Conservation (phyloP, 2,329 filamentous ascomycete species). For the Lachnellula willkommii region DNA sequence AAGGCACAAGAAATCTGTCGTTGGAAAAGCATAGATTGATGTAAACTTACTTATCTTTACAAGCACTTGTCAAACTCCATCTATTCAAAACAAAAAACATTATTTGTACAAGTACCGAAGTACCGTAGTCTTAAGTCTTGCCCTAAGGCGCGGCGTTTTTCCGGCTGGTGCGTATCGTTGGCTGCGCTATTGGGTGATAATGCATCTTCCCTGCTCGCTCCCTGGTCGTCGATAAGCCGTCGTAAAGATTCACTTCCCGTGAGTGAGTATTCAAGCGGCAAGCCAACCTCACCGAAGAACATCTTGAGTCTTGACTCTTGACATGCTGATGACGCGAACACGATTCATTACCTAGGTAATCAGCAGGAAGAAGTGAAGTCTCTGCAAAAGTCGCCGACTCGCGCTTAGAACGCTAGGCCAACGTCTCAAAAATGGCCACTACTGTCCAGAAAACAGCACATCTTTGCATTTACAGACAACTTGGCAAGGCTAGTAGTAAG, state of each 20-base stretch:
- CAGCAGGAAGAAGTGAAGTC: not conserved
- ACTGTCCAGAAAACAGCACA: not conserved
- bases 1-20: not conserved
- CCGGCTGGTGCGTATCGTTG: not conserved
- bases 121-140: not conserved
- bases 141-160: constrained; percentile 1
- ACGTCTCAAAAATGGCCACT: not conserved
- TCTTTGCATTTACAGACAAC: not conserved
- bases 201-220: not conserved
- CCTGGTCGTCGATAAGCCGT: not conserved
- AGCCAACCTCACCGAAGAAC: not conserved
- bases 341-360: not conserved
- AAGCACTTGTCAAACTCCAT: not conserved
- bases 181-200: not conserved
- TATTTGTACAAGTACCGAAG: no score
- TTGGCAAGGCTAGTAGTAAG: not conserved
- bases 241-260: not conserved
- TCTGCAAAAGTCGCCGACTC: not conserved
- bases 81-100: no score
- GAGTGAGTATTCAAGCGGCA: not conserved
- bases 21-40: no score
- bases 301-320: not conserved
- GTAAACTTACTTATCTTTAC: not conserved
- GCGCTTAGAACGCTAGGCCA: not conserved
- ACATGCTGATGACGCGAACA: not conserved